Evolutionary conservation across 2,329 filamentous ascomycete genomes (phyloP).

Genomic region (Colletotrichum camelliae): DNA sequence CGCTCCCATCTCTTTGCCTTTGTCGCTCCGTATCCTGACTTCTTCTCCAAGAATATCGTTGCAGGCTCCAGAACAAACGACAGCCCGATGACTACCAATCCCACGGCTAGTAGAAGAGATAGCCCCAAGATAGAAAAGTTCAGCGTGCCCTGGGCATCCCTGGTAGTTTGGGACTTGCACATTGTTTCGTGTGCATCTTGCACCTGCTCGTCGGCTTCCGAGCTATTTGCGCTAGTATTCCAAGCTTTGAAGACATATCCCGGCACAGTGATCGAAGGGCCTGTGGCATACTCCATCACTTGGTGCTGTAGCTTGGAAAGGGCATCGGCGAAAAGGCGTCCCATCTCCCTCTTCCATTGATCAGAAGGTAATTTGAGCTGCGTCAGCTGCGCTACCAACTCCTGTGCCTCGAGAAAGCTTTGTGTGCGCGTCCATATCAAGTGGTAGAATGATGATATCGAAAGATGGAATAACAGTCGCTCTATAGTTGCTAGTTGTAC

Average conservation of each 20-base stretch:
- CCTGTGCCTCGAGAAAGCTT: not conserved
- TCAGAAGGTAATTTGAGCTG: not conserved
- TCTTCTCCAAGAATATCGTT: not conserved
- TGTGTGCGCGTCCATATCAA: not conserved
- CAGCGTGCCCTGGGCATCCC: not conserved
- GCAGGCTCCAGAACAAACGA: not conserved
- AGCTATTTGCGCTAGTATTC: not conserved
- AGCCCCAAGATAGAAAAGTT: slow-evolving; percentile 10
- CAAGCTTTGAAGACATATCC: not conserved
- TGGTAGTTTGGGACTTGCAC: not conserved
- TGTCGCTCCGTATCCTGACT: not conserved
- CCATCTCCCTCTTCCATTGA: slow-evolving; percentile 11
- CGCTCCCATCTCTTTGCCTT: slow-evolving; percentile 4
- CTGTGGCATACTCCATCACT: not conserved
- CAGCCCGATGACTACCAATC: not conserved
- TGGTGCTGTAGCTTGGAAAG: not conserved
- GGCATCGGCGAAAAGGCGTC: not conserved
- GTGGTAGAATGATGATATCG: not conserved
- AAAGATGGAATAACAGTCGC: not conserved
- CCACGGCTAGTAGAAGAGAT: not conserved
- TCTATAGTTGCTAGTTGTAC: not conserved
- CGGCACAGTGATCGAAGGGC: not conserved
- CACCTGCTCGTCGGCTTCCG: not conserved
- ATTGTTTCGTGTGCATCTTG: not conserved
- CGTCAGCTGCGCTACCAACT: not conserved